A percentile compares a stretch with the other conserved stretches of the same genome.
Conservation (phyloP, 345 rosid genomes). For the Laguncularia racemosa region DNA sequence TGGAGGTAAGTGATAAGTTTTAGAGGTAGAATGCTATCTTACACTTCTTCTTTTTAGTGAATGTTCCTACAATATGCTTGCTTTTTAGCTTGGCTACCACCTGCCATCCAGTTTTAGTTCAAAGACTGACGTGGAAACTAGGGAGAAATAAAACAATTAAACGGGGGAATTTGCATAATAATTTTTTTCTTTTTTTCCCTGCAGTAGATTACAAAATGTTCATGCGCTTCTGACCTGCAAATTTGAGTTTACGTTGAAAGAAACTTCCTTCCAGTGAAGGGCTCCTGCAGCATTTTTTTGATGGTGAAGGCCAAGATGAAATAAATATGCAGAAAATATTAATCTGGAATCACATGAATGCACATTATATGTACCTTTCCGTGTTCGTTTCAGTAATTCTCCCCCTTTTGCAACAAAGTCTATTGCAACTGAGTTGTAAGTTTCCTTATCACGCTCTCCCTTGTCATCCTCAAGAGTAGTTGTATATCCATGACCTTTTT, state of each 20-base stretch:
- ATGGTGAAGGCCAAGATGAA: background rate
- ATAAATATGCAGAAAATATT: too few species aligned
- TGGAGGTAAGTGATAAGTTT: constrained; percentile 7
- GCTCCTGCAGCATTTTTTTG: constrained; percentile 40
- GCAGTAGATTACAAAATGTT: background rate
- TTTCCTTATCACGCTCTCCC: constrained; percentile 38
- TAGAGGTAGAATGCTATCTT: constrained; percentile 22
- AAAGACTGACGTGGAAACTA: background rate
- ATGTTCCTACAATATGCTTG: constrained; percentile 86
- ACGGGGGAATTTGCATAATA: background rate
- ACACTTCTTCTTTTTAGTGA: constrained; percentile 83
- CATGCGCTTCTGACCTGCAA: constrained; percentile 53
- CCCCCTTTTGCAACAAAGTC: constrained; percentile 74
- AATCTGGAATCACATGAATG: too few species aligned
- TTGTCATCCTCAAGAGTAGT: constrained; percentile 38
- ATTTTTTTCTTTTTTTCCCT: background rate
- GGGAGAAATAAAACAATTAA: background rate
- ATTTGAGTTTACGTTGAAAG: constrained; percentile 64
- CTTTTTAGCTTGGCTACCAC: constrained; percentile 83
- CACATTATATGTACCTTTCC: constrained; percentile 60
- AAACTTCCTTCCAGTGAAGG: constrained; percentile 89
- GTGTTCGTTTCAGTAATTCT: constrained; percentile 85
- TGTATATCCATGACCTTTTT: constrained; percentile 42
- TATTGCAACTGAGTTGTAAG: constrained; percentile 37
- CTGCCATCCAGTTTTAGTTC: constrained; percentile 23